phyloP scores from a whole-genome alignment of 306 rosid genomes.

The Crotalaria pallida region DNA sequence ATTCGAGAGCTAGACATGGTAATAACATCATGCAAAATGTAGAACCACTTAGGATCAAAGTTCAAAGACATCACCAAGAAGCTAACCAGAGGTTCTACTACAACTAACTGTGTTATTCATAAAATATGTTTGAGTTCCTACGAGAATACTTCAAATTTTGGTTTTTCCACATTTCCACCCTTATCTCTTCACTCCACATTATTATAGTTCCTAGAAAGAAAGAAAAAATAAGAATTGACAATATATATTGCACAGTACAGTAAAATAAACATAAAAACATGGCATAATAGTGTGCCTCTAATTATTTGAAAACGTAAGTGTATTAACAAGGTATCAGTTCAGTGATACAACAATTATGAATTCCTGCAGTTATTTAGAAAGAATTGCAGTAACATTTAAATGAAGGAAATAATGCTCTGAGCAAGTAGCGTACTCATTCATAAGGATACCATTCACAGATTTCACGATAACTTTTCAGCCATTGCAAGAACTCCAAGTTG shows the following conservation, averaged over 20 bases:
- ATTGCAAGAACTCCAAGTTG: slow-evolving; percentile 93
- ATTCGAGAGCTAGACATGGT: not conserved
- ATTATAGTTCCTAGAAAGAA: slow-evolving; percentile 66
- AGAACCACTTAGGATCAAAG: slow-evolving; percentile 13
- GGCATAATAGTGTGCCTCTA: not conserved
- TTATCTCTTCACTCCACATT: slow-evolving; percentile 83
- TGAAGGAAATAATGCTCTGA: not conserved
- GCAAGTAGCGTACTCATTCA: slow-evolving; percentile 50
- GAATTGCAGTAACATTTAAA: not conserved
- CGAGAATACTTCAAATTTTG: slow-evolving; percentile 41
- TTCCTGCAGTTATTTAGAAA: not conserved
- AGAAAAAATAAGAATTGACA: not conserved
- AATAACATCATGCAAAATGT: slow-evolving; percentile 22
- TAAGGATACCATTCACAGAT: slow-evolving; percentile 88
- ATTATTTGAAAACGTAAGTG: not conserved
- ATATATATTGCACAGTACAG: not conserved
- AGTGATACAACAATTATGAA: not conserved
- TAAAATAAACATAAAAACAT: not conserved
- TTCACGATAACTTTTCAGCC: slow-evolving; percentile 96
- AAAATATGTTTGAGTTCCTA: slow-evolving; percentile 46
- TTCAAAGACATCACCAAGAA: not conserved
- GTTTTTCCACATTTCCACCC: slow-evolving; percentile 83
- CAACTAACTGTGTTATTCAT: slow-evolving; percentile 17
- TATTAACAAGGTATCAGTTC: not conserved
- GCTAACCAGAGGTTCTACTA: slow-evolving; percentile 27